phyloP scores from a whole-genome alignment of 169 alveolate species.

The Pseudocohnilembus persalinus region DNA sequence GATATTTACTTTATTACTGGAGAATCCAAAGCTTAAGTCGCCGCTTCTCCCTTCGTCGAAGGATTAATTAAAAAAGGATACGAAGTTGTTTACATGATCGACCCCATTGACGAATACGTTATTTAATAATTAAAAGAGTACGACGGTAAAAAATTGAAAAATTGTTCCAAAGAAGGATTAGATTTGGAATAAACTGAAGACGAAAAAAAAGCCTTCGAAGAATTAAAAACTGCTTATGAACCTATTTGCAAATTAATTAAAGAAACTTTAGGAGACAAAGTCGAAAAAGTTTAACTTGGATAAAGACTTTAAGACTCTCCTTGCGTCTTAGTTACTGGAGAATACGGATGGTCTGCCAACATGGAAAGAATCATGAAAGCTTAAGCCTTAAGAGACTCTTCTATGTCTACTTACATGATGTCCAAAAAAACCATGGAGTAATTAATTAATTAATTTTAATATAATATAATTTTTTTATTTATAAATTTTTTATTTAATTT shows the following conservation, averaged over 20 bases:
- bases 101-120: slow-evolving; percentile 99
- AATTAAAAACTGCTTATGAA: slow-evolving; percentile 96
- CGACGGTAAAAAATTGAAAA: slow-evolving; percentile 97
- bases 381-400: slow-evolving; percentile 98
- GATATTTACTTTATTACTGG: slow-evolving; percentile 99
- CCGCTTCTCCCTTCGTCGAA: slow-evolving; percentile 98
- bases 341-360: slow-evolving; percentile 99
- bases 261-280: slow-evolving; percentile 98
- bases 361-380: slow-evolving; percentile 99
- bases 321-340: slow-evolving; percentile 98
- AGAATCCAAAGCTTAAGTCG: slow-evolving; percentile 96
- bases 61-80: slow-evolving; percentile 94
- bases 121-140: slow-evolving; percentile 97
- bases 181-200: slow-evolving; percentile 96
- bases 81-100: slow-evolving; percentile 98
- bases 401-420: slow-evolving; percentile 95
- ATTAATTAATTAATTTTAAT: too few species aligned
- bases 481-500: too few species aligned
- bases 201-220: slow-evolving; percentile 97
- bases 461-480: too few species aligned
- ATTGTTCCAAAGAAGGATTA: slow-evolving; percentile 98
- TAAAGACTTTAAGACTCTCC: slow-evolving; percentile 98
- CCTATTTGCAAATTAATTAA: slow-evolving; percentile 97
- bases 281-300: slow-evolving; percentile 97
- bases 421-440: slow-evolving; percentile 98